Base-by-base conservation (phyloP, 495 filamentous ascomycete genomes). In the Podospora bellae-mahoneyi region DNA sequence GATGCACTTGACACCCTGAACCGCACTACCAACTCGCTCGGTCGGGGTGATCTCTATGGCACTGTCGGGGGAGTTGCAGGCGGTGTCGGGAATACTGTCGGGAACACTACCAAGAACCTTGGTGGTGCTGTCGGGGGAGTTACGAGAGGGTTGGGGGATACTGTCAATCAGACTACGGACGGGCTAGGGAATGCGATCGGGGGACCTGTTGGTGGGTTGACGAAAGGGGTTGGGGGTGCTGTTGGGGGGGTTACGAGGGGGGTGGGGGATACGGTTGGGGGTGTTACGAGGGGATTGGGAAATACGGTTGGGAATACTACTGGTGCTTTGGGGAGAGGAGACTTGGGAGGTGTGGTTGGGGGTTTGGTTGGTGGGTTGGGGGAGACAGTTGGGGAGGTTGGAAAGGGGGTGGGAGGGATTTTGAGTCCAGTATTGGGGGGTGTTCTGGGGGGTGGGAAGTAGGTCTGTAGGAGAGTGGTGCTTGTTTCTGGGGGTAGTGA, bases 331-430 rank as follows among this genome's bases (percentile, higher is more conserved):
- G 74, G 72, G 3, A 65, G 44, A 13, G 74, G 74, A 3, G 74
- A 73, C 26, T 34, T 72, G 28, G 28, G 70, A 15, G 74, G 74
- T 10, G 66, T 68, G 1, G 74, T 75, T 3, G 74, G 74, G 0
- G 74, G 72, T 2, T 1, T 74, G 2, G 65, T 68, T 13, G 70
- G 70, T n/a, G 74, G 74, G 4, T 7, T 71, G 23, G 74, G 74
- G 4, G 10, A 72, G 61, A 75, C 74, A 0, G 74, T 75, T 4
- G 69, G 72, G 5, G 74, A 70, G 3, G 68, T 74, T 10, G 74
- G 74, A 0, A 69, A 63, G 64, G 74, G 74, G 34, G 61, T 63
- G 1, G 61, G 61, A 3, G 28, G 66, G 64, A 64, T 63, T 67
- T 64, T 30, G 20, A n/a, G 16, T 3, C 34, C 53, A 20, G 10